Percentiles rank a stretch among this genome's conserved stretches.
phyloP scores from a whole-genome alignment of 495 filamentous ascomycete species.

The Penicillium coffeae region DNA sequence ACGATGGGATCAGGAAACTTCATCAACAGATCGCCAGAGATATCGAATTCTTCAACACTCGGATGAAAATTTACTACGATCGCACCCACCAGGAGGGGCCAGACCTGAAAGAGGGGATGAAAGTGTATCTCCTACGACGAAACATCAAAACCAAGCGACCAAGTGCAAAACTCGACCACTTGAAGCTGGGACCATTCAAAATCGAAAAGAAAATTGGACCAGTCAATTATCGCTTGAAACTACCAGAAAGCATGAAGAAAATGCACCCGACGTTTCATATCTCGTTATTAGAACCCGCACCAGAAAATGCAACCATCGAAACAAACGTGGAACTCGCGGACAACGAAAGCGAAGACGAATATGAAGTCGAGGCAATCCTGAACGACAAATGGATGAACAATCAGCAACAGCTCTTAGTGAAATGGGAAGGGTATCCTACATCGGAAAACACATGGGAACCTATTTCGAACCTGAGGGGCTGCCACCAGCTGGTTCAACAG shows the following conservation, averaged over 20 bases:
- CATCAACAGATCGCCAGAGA: background rate
- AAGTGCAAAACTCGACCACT: constrained; percentile 30
- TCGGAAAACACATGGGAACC: constrained; percentile 12
- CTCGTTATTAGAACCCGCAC: constrained; percentile 11
- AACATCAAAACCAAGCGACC: constrained; percentile 23
- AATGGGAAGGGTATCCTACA: constrained; percentile 8
- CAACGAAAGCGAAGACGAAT: constrained; percentile 4
- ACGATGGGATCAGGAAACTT: background rate
- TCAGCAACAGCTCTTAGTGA: constrained; percentile 5
- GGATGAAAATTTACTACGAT: constrained; percentile 14
- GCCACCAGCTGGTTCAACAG: background rate
- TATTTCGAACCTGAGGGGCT: constrained; percentile 13
- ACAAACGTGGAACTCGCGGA: constrained; percentile 3
- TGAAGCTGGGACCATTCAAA: constrained; percentile 15
- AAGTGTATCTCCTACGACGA: constrained; percentile 24
- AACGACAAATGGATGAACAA: background rate
- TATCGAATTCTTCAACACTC: constrained; percentile 8
- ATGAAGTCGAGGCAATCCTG: constrained; percentile 12
- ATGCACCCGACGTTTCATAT: constrained; percentile 11
- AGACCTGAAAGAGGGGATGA: constrained; percentile 24
- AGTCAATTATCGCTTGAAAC: constrained; percentile 8
- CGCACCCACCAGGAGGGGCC: constrained; percentile 12
- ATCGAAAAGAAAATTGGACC: constrained; percentile 8
- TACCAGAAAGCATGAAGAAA: constrained; percentile 10
- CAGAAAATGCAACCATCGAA: constrained; percentile 2